These are phyloP conservation scores for Flaveria brownii DNA, from an alignment of 129 eudicot species.

Conservation along the genomic window DNA sequence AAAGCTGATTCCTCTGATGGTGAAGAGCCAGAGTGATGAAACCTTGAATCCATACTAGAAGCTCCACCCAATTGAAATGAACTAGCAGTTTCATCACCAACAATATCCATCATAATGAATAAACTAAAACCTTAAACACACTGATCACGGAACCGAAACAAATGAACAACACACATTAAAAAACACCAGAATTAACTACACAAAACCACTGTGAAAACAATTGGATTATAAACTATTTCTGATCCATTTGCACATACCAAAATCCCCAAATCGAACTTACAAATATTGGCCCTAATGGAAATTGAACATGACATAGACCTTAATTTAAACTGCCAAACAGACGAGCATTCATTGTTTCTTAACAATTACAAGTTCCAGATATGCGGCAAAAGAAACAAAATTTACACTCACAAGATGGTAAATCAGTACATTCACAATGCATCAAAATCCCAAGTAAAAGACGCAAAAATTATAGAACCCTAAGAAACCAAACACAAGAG, in stretches of 20 bases:
- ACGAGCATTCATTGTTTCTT: neutral
- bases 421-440: too few species aligned
- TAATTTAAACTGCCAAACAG: neutral
- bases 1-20: conserved; percentile 72
- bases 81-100: neutral
- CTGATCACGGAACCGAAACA: neutral
- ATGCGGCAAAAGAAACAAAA: too few species aligned
- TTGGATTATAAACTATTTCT: too few species aligned
- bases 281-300: neutral
- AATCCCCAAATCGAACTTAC: neutral
- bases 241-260: neutral
- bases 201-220: neutral
- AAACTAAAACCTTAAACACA: neutral
- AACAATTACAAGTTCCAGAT: neutral
- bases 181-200: neutral
- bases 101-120: too few species aligned
- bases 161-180: neutral
- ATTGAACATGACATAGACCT: neutral
- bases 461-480: too few species aligned
- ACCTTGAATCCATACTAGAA: conserved; percentile 43
- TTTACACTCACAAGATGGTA: too few species aligned
- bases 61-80: conserved; percentile 16
- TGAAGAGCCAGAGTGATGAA: conserved; percentile 54
- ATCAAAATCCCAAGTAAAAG: too few species aligned
- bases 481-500: neutral